Conservation (phyloP, 306 rosid species). For the Lathyrus oleraceus region DNA sequence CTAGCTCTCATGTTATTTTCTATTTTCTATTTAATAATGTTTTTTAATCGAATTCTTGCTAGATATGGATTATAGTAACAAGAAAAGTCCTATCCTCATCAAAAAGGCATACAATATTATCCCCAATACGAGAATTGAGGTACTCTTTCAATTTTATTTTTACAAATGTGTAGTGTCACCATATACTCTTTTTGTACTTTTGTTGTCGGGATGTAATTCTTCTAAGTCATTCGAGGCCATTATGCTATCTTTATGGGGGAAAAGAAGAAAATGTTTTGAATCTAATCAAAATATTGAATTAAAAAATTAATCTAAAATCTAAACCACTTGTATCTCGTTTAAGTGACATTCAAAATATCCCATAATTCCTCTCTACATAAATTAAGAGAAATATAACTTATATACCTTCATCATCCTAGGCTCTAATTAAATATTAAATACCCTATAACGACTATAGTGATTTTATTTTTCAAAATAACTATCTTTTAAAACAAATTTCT, state of each 20-base stretch:
- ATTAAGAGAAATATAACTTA: neutral
- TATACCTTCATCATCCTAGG: conserved; percentile 7
- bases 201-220: too few relatives aligned
- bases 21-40: too few relatives aligned
- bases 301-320: conserved; percentile 18
- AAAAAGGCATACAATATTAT: too few relatives aligned
- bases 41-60: too few relatives aligned
- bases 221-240: neutral
- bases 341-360: neutral
- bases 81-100: too few relatives aligned
- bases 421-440: neutral
- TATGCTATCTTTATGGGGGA: conserved; percentile 4
- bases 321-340: conserved; percentile 1
- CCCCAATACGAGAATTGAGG: neutral
- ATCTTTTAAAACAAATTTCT: too few relatives aligned
- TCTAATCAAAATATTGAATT: conserved; percentile 1
- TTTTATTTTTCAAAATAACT: too few relatives aligned
- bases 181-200: conserved; percentile 5
- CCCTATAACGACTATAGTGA: neutral
- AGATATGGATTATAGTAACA: too few relatives aligned
- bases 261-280: conserved; percentile 9
- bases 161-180: neutral
- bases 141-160: neutral
- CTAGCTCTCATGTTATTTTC: too few relatives aligned
- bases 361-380: neutral